A percentile compares a stretch with the other conserved stretches of the same genome.
Evolutionary conservation across 2,329 filamentous ascomycete species (phyloP).

Genomic region (Alternaria brassicae): DNA sequence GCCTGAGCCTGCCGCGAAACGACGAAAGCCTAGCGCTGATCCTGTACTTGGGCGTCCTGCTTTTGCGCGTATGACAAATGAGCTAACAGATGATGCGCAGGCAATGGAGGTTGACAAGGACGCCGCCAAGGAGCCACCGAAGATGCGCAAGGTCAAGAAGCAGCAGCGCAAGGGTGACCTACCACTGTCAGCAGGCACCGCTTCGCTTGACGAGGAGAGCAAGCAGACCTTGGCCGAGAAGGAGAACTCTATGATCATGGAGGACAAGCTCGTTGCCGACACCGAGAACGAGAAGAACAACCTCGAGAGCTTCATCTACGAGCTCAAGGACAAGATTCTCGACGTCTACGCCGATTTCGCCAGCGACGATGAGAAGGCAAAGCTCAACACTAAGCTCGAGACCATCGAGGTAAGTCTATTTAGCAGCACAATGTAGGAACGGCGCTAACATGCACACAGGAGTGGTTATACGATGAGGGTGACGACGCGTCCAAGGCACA

Average conservation of each 20-base stretch:
- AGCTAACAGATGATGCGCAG: slow-evolving; percentile 44
- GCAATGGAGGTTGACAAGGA: slow-evolving; percentile 52
- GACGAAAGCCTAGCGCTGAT: slow-evolving; percentile 36
- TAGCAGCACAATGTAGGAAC: no score
- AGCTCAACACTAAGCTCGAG: slow-evolving; percentile 83
- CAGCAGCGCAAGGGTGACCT: slow-evolving; percentile 97
- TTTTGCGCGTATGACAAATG: slow-evolving; percentile 28
- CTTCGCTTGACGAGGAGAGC: slow-evolving; percentile 73
- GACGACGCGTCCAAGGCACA: slow-evolving; percentile 93
- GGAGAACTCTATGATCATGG: slow-evolving; percentile 91
- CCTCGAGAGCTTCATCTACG: slow-evolving; percentile 96
- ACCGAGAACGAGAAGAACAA: slow-evolving; percentile 99
- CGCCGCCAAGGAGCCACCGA: slow-evolving; percentile 61
- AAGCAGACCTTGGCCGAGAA: slow-evolving; percentile 78
- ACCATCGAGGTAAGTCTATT: slow-evolving; percentile 75
- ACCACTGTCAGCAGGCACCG: slow-evolving; percentile 82
- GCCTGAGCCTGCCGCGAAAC: slow-evolving; percentile 41
- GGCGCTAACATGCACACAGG: slow-evolving; percentile 61
- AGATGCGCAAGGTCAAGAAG: slow-evolving; percentile 98
- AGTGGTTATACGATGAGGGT: slow-evolving; percentile 98
- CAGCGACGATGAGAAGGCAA: slow-evolving; percentile 89
- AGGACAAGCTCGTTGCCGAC: slow-evolving; percentile 97
- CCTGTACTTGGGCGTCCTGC: slow-evolving; percentile 37
- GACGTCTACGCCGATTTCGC: slow-evolving; percentile 89
- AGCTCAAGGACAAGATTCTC: slow-evolving; percentile 93